Evolutionary conservation across 163 green algal species (phyloP), one percentile per base, ranked within the genome.

Genomic region (Volvox carteri): DNA sequence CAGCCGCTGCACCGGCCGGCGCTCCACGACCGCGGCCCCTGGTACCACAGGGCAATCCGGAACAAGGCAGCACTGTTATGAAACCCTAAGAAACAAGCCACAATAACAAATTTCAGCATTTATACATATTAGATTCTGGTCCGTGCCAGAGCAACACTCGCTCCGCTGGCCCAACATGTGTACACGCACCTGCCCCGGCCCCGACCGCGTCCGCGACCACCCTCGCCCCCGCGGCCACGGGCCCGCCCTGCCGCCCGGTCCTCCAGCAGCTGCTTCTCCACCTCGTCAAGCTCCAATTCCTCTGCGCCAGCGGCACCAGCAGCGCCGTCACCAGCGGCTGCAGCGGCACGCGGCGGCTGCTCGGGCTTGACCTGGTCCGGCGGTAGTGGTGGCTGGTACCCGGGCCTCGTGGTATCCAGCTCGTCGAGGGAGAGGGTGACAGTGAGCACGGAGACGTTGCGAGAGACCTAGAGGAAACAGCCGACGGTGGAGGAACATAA

Each of bases 331-430:
- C 11, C 58, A 2, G 65, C 48, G 23, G 65, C 33, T 14, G 56
- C 80, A 4, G 50, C 84, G 42, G 67, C 75, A 33, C 75, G 48
- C 1, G 48, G 75, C 48, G 48, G 46, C 48, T 84, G 75, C 30
- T 84, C 30, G 18, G 73, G 73, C 73, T 68, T 70, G 56, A 97
- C 95, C 85, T 96, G 90, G 56, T 96, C 93, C 4, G 93, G 87
- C 50, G 95, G 91, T 80, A 98, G 72, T 33, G 96, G 96, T 25
- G 93, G 46, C 90, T 98, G 96, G 91, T 98, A 98, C 50, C 96
- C 96, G 14, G 95, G 86, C 44, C 86, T 37, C 39, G 48, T 92
- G 11, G 79, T 88, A 90, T 98, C 96, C 39, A 97, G 90, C 0
- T 80, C 50, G 35, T 94, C 89, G 50, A 72, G 92, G 39, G 93